Evolutionary conservation across 164 flowering plant species (phyloP), one percentile per base, ranked within the genome.

Genomic region (Nymphaea colorata): DNA sequence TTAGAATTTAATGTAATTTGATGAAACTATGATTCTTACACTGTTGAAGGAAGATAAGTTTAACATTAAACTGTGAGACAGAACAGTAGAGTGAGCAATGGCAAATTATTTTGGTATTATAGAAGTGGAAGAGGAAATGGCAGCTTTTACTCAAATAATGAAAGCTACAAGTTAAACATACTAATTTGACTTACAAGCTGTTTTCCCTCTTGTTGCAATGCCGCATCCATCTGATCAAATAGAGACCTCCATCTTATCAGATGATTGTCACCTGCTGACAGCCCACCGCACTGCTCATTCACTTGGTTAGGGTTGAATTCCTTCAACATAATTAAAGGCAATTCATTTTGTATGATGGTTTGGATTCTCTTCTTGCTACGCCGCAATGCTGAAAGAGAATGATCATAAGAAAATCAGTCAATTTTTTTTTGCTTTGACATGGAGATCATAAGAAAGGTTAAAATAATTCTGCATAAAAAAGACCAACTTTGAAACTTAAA

Each of bases 351-450:
- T 68, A 89, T 82, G 10, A 86, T 88, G 18, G 79, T 83, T 43
- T 71, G 86, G 61, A 92, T 87, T 77, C 93, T 85, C 74, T 85
- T 90, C 85, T 83, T 90, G 73, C 99, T 95, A 5, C 91, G 84
- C 12, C 76, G 73, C 76, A 95, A 66, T 42, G 96, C 99, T 94
- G 86, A 77, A 75, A 41, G 12, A 51, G 14, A 15, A 25, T 25
- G 36, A 25, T 1, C 36, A 25, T 25, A 25, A 25, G 36, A 25
- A 25, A 25, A 25, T 25, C 36, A 25, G 36, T 25, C 36, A 25
- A 25, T 25, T 25, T 25, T 25, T 25, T 25, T 25, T 25, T 25
- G 36, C 36, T 25, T 25, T 51, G 57, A 51, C 57, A 8, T 3
- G 4, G 3, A 51, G 14, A 51, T 2, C 55, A 47, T 51, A 51